Percentiles rank a stretch among this genome's conserved stretches.
Evolutionary conservation across 78 protist species (phyloP).

Genomic region (Emiliania huxleyi): DNA sequence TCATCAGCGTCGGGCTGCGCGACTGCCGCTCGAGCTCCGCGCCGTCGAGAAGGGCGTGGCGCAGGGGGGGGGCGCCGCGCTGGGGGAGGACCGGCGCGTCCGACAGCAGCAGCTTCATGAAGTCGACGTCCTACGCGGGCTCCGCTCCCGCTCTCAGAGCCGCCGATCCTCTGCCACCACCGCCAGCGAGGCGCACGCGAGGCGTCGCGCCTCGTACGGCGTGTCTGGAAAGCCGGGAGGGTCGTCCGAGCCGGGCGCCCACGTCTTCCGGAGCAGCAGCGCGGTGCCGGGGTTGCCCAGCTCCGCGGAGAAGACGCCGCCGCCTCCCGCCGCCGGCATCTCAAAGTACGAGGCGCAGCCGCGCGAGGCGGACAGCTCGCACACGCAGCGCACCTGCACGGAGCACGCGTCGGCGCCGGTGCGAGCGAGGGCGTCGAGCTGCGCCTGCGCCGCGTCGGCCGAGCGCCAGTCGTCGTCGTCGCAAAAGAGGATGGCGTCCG

Average conservation of each 20-base stretch:
- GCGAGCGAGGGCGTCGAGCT: background rate
- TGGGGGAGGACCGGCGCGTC: background rate
- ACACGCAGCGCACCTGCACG: background rate
- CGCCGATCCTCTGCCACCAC: too few species aligned
- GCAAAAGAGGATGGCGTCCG: background rate
- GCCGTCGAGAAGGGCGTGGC: background rate
- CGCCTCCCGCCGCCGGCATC: background rate
- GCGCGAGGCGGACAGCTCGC: background rate
- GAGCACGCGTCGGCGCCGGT: background rate
- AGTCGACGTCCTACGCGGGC: too few species aligned
- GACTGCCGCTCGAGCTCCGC: background rate
- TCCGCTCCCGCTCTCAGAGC: too few species aligned
- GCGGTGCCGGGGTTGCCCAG: background rate
- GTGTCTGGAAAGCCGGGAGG: background rate
- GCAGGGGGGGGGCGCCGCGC: background rate
- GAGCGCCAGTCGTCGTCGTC: constrained; percentile 16
- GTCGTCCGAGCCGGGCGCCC: too few species aligned
- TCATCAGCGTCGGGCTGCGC: background rate
- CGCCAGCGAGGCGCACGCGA: too few species aligned
- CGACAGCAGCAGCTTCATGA: background rate
- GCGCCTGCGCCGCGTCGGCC: background rate
- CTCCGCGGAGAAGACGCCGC: background rate
- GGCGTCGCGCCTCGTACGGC: background rate
- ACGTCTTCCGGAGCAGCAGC: background rate
- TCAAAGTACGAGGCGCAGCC: background rate